Conservation (phyloP, 2,329 filamentous ascomycete species). For the Stachybotrys echinatus region DNA sequence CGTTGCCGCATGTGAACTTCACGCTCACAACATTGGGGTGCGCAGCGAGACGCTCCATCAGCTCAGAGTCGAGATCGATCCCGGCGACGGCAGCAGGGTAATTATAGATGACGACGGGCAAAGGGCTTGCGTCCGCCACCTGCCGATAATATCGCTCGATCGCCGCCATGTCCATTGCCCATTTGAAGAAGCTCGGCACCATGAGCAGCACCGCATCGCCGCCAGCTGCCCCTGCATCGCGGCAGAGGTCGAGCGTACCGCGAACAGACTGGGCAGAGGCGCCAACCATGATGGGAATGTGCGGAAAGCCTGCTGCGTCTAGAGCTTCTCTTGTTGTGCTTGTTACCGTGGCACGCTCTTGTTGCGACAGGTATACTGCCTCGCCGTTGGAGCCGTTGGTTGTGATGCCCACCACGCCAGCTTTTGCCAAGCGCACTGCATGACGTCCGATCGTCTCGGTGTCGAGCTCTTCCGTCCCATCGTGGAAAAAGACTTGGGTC, state of each 20-base stretch:
- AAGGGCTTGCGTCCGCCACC: slow-evolving; percentile 57
- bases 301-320: slow-evolving; percentile 52
- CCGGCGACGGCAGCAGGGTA: slow-evolving; percentile 60
- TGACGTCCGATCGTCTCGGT: slow-evolving; percentile 52
- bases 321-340: slow-evolving; percentile 64
- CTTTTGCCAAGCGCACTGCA: slow-evolving; percentile 65
- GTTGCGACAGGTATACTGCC: slow-evolving; percentile 69
- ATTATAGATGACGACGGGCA: slow-evolving; percentile 66
- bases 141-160: slow-evolving; percentile 61
- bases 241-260: slow-evolving; percentile 65
- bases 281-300: slow-evolving; percentile 70
- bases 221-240: slow-evolving; percentile 62
- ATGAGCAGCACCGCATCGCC: slow-evolving; percentile 73
- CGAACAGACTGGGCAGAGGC: slow-evolving; percentile 69
- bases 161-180: slow-evolving; percentile 39
- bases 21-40: slow-evolving; percentile 64
- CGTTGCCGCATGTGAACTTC: slow-evolving; percentile 67
- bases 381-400: slow-evolving; percentile 81
- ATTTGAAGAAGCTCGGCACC: slow-evolving; percentile 68
- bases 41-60: slow-evolving; percentile 51
- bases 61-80: slow-evolving; percentile 59
- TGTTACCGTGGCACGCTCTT: slow-evolving; percentile 65
- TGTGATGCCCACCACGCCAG: slow-evolving; percentile 68
- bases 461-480: slow-evolving; percentile 62
- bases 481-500: slow-evolving; percentile 68